Conservation (phyloP, 2,329 filamentous ascomycete genomes). For the Coleophoma crateriformis region DNA sequence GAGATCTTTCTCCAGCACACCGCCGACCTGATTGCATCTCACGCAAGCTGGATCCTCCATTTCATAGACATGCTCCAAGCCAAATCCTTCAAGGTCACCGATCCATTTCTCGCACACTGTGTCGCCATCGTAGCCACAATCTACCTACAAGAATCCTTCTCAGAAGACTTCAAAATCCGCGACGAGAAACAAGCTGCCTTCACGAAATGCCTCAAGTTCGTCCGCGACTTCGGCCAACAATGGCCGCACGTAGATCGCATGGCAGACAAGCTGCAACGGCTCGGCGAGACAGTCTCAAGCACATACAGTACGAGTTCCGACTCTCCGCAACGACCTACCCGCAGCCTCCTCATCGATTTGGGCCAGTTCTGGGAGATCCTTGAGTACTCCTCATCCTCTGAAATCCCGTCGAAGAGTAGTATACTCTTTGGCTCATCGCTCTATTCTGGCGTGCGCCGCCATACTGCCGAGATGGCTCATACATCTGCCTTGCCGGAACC, state of each 20-base stretch:
- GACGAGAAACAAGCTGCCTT: constrained; percentile 37
- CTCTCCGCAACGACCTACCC: constrained; percentile 22
- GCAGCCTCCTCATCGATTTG: constrained; percentile 36
- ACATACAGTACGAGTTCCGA: constrained; percentile 30
- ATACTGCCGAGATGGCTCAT: constrained; percentile 33
- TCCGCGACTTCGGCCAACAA: constrained; percentile 30
- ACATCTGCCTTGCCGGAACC: constrained; percentile 36
- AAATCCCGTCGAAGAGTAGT: constrained; percentile 26
- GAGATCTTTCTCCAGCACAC: constrained; percentile 50
- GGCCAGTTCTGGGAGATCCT: constrained; percentile 42
- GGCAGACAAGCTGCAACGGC: constrained; percentile 35
- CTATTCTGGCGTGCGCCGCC: constrained; percentile 20
- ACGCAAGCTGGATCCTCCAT: constrained; percentile 47
- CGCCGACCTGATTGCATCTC: constrained; percentile 42
- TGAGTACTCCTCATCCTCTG: constrained; percentile 37
- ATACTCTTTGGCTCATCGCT: constrained; percentile 36
- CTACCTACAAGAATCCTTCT: constrained; percentile 47
- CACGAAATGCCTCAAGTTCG: constrained; percentile 37
- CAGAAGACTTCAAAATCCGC: constrained; percentile 27
- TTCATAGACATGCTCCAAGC: constrained; percentile 41
- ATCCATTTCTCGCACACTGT: constrained; percentile 42
- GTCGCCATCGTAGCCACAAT: constrained; percentile 48
- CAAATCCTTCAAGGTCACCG: constrained; percentile 38
- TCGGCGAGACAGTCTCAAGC: constrained; percentile 37
- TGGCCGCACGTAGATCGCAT: constrained; percentile 40